Percentiles rank a stretch among this genome's conserved stretches.
Evolutionary conservation across 148 eudicot species (phyloP).

Genomic region (Silene latifolia): DNA sequence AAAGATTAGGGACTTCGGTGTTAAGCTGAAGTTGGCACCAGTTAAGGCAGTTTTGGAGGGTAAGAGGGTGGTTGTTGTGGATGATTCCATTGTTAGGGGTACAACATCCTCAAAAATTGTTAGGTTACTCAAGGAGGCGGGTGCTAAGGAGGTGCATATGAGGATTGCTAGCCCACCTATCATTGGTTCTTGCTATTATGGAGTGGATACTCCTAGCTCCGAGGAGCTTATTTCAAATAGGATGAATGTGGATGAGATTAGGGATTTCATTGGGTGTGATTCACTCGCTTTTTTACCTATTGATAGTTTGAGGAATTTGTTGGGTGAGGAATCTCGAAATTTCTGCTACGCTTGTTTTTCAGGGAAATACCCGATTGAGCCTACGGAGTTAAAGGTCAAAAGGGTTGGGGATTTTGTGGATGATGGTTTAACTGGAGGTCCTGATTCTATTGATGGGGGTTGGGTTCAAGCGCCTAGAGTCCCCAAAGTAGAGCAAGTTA

Average conservation of each 20-base stretch:
- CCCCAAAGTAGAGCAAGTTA: constrained; percentile 30
- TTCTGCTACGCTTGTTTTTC: constrained; percentile 89
- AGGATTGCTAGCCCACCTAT: constrained; percentile 76
- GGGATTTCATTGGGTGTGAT: constrained; percentile 53
- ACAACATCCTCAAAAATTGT: constrained; percentile 87
- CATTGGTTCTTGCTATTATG: constrained; percentile 79
- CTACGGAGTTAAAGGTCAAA: constrained; percentile 51
- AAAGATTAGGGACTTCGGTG: constrained; percentile 77
- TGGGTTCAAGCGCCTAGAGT: constrained; percentile 41
- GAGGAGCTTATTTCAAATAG: constrained; percentile 85
- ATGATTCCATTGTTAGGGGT: constrained; percentile 87
- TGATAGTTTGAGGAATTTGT: constrained; percentile 49
- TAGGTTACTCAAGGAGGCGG: constrained; percentile 73
- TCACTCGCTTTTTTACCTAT: constrained; percentile 69
- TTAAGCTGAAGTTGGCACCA: constrained; percentile 70
- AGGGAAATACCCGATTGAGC: constrained; percentile 69
- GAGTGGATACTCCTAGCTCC: constrained; percentile 84
- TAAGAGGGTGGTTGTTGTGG: constrained; percentile 88
- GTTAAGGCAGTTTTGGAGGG: constrained; percentile 73
- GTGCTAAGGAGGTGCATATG: constrained; percentile 60
- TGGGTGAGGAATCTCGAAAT: constrained; percentile 49
- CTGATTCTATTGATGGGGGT: constrained; percentile 37
- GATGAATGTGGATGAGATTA: constrained; percentile 48
- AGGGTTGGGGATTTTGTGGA: constrained; percentile 54
- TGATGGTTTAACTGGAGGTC: constrained; percentile 38